These are phyloP conservation scores for Setomelanomma holmii DNA, from an alignment of 2,329 filamentous ascomycete genomes.

Conservation along the genomic window DNA sequence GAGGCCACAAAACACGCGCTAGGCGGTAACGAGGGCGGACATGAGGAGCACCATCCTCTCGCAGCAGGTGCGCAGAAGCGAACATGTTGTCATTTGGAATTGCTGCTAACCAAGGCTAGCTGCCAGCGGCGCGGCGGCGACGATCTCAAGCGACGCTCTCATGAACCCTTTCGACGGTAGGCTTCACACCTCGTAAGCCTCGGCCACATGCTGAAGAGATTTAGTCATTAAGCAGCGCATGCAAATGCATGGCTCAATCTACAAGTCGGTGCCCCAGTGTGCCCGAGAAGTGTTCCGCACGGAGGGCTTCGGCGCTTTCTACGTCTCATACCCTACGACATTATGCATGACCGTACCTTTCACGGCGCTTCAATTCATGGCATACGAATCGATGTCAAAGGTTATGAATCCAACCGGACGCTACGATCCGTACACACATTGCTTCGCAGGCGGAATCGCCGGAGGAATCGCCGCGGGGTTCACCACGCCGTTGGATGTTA, in stretches of 20 bases:
- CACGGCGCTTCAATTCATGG: constrained; percentile 94
- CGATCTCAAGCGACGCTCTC: constrained; percentile 94
- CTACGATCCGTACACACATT: constrained; percentile 95
- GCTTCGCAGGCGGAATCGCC: constrained; percentile 87
- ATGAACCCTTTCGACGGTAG: constrained; percentile 99
- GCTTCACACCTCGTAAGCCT: constrained; percentile 33
- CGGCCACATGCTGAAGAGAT: constrained; percentile 21
- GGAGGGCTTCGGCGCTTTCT: constrained; percentile 91
- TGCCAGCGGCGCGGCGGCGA: constrained; percentile 90
- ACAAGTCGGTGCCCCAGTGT: constrained; percentile 86
- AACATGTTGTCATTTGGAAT: neutral
- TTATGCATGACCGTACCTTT: constrained; percentile 99
- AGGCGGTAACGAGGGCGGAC: constrained; percentile 85
- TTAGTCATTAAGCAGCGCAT: constrained; percentile 98
- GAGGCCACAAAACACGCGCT: constrained; percentile 96
- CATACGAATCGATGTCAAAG: constrained; percentile 96
- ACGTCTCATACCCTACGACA: constrained; percentile 97
- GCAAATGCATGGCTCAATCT: constrained; percentile 96
- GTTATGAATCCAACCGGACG: constrained; percentile 83
- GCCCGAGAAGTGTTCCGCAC: constrained; percentile 84
- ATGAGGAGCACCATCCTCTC: constrained; percentile 89
- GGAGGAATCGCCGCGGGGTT: constrained; percentile 92
- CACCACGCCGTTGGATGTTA: constrained; percentile 95
- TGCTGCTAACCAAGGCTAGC: constrained; percentile 63
- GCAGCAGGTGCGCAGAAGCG: constrained; percentile 74